Evolutionary conservation across 441 rosid genomes (phyloP), one percentile per base, ranked within the genome.

Genomic region (Aquilaria agallochum): DNA sequence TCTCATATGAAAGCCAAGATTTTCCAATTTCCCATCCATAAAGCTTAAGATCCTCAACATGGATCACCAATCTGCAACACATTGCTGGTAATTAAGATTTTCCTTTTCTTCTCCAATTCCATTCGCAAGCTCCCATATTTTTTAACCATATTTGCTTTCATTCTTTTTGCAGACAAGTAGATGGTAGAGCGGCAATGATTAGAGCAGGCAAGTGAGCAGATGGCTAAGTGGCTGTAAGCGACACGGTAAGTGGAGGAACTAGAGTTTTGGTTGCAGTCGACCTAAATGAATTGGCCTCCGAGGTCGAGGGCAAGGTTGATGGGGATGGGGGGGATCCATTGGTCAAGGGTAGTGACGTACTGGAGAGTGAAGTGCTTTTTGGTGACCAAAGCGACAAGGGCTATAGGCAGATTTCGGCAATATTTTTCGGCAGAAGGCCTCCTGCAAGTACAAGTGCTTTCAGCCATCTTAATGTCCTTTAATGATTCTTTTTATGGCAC

Each of bases 221-320:
- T 69, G 13, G 87, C 84, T 1, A 87, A 86, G 50, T 68, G 40
- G 48, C 89, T 83, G 1, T 68, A 60, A 2, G 81, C 81, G 0
- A 90, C 74, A 0, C 52, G 64, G 81, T 88, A 90, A 0, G 97
- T 70, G 3, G 90, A 58, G 54, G 95, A 88, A 55, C 72, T 70
- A 33, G 83, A 90, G 58, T 53, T 57, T n/a, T 67, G 59, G 11
- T 86, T 76, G 60, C 95, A 90, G 60, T 88, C 87, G 15, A 84
- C 85, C 95, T 91, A 90, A 12, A 78, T 45, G 61, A 50, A 50
- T 8, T 64, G 82, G 50, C 95, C 95, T 9, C 86, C 95, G 1
- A 88, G 78, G 61, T 90, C 90, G 34, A 88, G 68, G 34, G 76
- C 87, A 4, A 81, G 69, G 50, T 69, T 68, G 12, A 76, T 69